Evolutionary conservation across 2,329 filamentous ascomycete genomes (phyloP), one percentile per base, ranked within the genome.

Genomic region (Penicillium brasilianum): DNA sequence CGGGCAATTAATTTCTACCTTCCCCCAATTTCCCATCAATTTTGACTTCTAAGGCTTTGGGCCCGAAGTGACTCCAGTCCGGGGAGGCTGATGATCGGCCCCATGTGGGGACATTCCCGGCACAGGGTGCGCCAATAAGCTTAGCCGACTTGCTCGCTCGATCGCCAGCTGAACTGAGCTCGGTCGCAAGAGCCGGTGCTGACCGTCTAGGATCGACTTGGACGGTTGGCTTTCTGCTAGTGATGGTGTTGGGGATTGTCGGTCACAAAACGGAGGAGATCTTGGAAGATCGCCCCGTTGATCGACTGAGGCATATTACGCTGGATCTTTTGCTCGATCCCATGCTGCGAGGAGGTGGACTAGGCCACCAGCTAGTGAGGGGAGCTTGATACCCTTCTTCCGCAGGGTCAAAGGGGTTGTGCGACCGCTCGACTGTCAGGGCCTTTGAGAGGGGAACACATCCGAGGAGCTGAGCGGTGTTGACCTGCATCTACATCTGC

Each of bases 111-210:
- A 43, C 25, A 22, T n/a, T 37, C 28, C 32, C 49, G 30, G 53
- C 37, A 34, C 44, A 28, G 22, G 14, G 39, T 50, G 34, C 54
- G 30, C 63, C 63, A 65, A 63, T 63, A 36, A 57, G 28, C 60
- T 39, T 41, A 55, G 41, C 46, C 22, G 7, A 43, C 32, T 65
- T 39, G 56, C 25, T 28, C 25, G 53, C 56, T 48, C 3, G 60
- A 65, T 63, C 58, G 52, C 53, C 58, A 57, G 62, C 51, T 59
- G 62, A 39, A 59, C 58, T 51, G 55, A 55, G 43, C 55, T 58
- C 55, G 50, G 50, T 32, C 55, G 55, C 55, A 55, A 55, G 34
- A 54, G 46, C 50, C 25, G 55, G 36, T n/a, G 49, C 28, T 52
- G 30, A 46, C 32, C 32, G 9, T 28, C 14, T 8, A 28, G 4